These are phyloP conservation scores for Zygoascus bituminiphila DNA, from an alignment of 805 yeast species.

Conservation along the genomic window DNA sequence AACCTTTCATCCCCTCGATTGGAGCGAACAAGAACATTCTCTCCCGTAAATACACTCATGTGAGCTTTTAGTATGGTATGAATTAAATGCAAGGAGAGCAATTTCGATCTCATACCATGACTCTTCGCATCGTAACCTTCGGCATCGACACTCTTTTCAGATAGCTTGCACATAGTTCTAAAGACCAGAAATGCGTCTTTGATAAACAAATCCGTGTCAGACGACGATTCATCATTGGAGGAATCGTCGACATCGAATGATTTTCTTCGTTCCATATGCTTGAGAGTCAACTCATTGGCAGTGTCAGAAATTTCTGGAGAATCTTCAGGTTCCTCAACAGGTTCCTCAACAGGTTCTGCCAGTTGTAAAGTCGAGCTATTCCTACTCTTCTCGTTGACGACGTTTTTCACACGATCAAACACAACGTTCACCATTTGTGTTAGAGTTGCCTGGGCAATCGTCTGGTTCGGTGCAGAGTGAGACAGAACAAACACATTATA, in stretches of 20 bases:
- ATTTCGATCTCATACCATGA: conserved; percentile 85
- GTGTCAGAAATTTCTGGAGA: conserved; percentile 2
- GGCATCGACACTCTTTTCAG: conserved; percentile 70
- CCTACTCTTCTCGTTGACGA: conserved; percentile 13
- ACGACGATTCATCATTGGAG: conserved; percentile 30
- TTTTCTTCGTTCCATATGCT: conserved; percentile 24
- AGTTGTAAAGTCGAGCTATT: not conserved
- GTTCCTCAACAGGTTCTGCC: not conserved
- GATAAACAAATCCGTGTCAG: conserved; percentile 57
- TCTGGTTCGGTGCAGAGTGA: conserved; percentile 73
- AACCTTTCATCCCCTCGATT: conserved; percentile 40
- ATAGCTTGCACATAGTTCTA: conserved; percentile 89
- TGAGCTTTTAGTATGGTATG: conserved; percentile 81
- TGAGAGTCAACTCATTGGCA: conserved; percentile 22
- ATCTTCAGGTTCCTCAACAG: not conserved
- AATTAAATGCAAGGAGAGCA: conserved; percentile 78
- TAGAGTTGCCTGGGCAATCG: conserved; percentile 89
- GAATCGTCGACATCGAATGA: conserved; percentile 22
- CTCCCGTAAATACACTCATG: conserved; percentile 62
- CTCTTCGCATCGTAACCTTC: conserved; percentile 61
- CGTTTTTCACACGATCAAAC: conserved; percentile 59
- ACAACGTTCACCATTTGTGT: conserved; percentile 84
- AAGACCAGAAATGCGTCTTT: conserved; percentile 91
- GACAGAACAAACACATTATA: conserved; percentile 88
- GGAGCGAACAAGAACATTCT: conserved; percentile 26